Evolutionary conservation across 352 stramenopile genomes (phyloP), one percentile per base, ranked within the genome.

Genomic region (Globisporangium okanoganense): DNA sequence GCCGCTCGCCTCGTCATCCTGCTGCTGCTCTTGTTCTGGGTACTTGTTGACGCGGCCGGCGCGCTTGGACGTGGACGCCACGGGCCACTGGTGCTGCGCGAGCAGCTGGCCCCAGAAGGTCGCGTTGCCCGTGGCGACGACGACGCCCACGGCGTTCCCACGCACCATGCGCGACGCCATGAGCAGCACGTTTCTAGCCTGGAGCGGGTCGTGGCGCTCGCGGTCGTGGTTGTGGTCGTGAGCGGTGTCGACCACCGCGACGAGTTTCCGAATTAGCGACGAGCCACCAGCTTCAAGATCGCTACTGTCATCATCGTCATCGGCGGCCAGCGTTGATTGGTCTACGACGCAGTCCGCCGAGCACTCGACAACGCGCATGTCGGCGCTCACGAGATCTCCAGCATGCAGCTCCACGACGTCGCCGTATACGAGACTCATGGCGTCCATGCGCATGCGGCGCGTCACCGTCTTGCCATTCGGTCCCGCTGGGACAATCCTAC

Each of bases 321-420:
- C 64, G 9, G 73, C 70, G 18, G 80, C 55, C 5, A 92, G 66
- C 33, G 45, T 71, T 53, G 69, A 65, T 55, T 90, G 82, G 56
- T 92, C 80, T 55, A 92, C 78, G 20, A 87, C 58, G 48, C 82
- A 94, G 69, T 96, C 79, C 16, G 68, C 50, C 14, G 85, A 93
- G 72, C 82, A 92, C 64, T 91, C 78, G 40, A 93, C 62, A 10
- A 96, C 74, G 58, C 85, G 80, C 56, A 92, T 56, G 63, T 98
- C 95, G 0, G 94, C 95, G 16, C 90, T 88, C 9, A 98, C 85
- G 16, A 95, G 65, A 62, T 98, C 92, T 0, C 91, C 91, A 36
- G 69, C 84, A 40, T 89, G 79, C 41, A 98, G 72, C 59, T 95
- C 80, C 36, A 98, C 84, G n/a, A 98, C 76, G 58, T 98, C 95